Evolutionary conservation across 1,284 basidiomycete species (phyloP).

Genomic region (Meripilus lineatus): DNA sequence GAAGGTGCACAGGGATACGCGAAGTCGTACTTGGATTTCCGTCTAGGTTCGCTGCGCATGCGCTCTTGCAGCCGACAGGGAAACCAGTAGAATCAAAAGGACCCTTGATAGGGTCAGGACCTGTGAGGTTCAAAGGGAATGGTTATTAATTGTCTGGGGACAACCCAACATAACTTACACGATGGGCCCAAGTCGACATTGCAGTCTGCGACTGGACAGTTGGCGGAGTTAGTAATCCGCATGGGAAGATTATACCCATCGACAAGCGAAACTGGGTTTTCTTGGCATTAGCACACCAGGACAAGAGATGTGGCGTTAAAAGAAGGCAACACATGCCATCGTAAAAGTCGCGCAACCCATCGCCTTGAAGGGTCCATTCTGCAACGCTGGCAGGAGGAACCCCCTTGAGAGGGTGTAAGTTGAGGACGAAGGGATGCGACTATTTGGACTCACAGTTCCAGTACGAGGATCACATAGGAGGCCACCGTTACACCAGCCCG

Average conservation of each 20-base stretch:
- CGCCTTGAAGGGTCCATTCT: constrained; percentile 35
- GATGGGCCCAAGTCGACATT: constrained; percentile 36
- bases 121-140: no score
- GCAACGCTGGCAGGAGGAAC: constrained; percentile 40
- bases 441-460: constrained; percentile 21
- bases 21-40: constrained; percentile 27
- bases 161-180: constrained; percentile 20
- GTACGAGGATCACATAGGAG: constrained; percentile 35
- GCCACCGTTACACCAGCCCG: constrained; percentile 44
- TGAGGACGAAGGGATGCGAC: neutral
- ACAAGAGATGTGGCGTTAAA: neutral
- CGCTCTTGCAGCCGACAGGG: constrained; percentile 39
- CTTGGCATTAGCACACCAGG: neutral
- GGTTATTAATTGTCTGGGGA: neutral
- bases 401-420: constrained; percentile 24
- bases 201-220: constrained; percentile 38
- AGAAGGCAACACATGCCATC: constrained; percentile 25
- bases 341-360: constrained; percentile 33
- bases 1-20: no score
- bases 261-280: constrained; percentile 29
- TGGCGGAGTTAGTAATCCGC: constrained; percentile 32
- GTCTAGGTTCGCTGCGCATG: constrained; percentile 37
- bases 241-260: constrained; percentile 40
- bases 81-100: constrained; percentile 32
- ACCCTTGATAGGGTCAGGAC: constrained; percentile 29